phyloP scores from a whole-genome alignment of 768 basidiomycete genomes.

The Pleurotus citrinopileatus region DNA sequence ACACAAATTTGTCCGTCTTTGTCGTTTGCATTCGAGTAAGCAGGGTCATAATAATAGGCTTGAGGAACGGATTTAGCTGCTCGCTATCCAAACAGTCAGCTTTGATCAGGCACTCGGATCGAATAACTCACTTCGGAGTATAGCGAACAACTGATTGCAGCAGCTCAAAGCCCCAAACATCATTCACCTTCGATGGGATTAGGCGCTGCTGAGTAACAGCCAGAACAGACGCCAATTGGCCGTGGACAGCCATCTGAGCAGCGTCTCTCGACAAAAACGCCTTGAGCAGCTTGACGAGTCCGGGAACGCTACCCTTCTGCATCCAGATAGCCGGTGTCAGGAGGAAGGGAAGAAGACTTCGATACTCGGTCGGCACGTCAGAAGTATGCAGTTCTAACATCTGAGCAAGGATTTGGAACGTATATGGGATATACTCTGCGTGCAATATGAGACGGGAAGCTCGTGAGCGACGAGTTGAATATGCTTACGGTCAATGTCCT shows the following conservation, averaged over 20 bases:
- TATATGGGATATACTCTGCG: slow-evolving; percentile 93
- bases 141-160: slow-evolving; percentile 71
- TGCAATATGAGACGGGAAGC: not conserved
- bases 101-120: not conserved
- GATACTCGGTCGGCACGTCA: slow-evolving; percentile 74
- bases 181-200: slow-evolving; percentile 84
- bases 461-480: not conserved
- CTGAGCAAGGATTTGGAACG: slow-evolving; percentile 94
- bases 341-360: slow-evolving; percentile 74
- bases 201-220: slow-evolving; percentile 90
- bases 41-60: slow-evolving; percentile 70
- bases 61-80: slow-evolving; percentile 70
- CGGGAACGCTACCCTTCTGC: slow-evolving; percentile 93
- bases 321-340: slow-evolving; percentile 88
- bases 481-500: slow-evolving; percentile 86
- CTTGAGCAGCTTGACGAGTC: slow-evolving; percentile 82
- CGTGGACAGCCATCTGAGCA: slow-evolving; percentile 58
- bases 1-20: slow-evolving; percentile 87
- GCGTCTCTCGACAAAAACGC: slow-evolving; percentile 79
- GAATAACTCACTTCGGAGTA: slow-evolving; percentile 67
- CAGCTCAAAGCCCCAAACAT: slow-evolving; percentile 89
- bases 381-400: slow-evolving; percentile 81
- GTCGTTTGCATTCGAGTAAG: slow-evolving; percentile 83
- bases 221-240: slow-evolving; percentile 75
- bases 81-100: slow-evolving; percentile 12